A percentile compares a stretch with the other conserved stretches of the same genome.
These are phyloP conservation scores for Gossypium gossypioides DNA, from an alignment of 441 rosid genomes.

Conservation along the genomic window DNA sequence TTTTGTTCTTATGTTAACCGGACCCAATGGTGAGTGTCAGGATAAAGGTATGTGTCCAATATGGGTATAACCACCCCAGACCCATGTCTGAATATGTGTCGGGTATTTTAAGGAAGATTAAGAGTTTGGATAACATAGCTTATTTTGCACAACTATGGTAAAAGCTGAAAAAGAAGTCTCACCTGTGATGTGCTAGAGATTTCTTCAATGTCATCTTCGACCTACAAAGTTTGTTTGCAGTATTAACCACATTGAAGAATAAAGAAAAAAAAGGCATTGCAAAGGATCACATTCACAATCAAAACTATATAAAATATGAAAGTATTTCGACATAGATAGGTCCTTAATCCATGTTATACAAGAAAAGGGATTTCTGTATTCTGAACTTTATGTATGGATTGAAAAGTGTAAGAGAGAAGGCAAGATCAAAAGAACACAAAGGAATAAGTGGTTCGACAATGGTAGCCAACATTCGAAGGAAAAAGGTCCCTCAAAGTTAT, in stretches of 20 bases:
- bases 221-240: slow-evolving; percentile 23
- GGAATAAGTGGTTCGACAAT: background rate
- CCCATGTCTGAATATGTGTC: background rate
- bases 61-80: background rate
- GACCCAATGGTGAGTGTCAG: background rate
- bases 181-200: slow-evolving; percentile 47
- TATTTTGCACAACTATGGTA: background rate
- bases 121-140: background rate
- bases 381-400: background rate
- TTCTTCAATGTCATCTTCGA: slow-evolving; percentile 43
- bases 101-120: background rate
- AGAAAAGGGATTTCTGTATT: background rate
- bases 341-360: background rate
- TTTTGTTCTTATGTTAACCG: background rate
- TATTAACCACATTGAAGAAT: slow-evolving; percentile 4
- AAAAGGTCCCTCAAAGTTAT: background rate
- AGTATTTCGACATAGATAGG: background rate
- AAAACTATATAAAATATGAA: background rate
- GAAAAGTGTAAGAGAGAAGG: background rate
- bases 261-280: background rate
- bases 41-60: background rate
- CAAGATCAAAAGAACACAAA: background rate
- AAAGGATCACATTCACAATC: background rate
- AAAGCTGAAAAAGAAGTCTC: background rate
- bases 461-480: background rate